Percentiles rank a stretch among this genome's conserved stretches.
These are phyloP conservation scores for Phytophthora sansomeana DNA, from an alignment of 352 stramenopile species.

Conservation along the genomic window DNA sequence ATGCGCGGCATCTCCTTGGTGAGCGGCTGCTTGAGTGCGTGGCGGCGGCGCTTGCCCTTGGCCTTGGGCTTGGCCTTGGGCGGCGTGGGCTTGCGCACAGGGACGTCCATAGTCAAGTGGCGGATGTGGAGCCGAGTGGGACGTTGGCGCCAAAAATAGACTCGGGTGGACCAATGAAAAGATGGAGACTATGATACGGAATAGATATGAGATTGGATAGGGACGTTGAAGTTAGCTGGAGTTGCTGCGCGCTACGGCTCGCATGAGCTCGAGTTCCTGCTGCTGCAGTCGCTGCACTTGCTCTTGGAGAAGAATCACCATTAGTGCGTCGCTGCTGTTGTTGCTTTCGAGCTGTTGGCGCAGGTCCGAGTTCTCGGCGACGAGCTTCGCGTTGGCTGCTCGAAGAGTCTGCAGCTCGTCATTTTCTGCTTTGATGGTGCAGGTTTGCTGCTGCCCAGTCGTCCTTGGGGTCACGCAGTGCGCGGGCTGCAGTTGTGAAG, in stretches of 20 bases:
- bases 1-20: conserved; percentile 63
- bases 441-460: not conserved
- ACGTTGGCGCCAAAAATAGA: conserved; percentile 11
- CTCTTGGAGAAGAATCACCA: conserved; percentile 23
- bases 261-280: conserved; percentile 23
- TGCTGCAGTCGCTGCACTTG: conserved; percentile 27
- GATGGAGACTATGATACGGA: too few species aligned
- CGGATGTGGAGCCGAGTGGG: too few species aligned
- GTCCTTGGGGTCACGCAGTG: not conserved
- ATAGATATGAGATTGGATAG: too few species aligned
- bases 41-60: conserved; percentile 41
- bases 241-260: not conserved
- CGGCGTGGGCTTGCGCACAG: not conserved
- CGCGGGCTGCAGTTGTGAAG: not conserved
- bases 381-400: conserved; percentile 9
- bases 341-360: conserved; percentile 1
- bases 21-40: conserved; percentile 55
- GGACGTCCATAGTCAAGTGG: conserved; percentile 19
- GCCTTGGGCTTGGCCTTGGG: conserved; percentile 6
- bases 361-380: conserved; percentile 11
- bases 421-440: not conserved
- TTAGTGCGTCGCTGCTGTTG: conserved; percentile 1
- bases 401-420: conserved; percentile 1
- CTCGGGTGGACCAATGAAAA: not conserved
- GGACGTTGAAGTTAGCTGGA: too few species aligned